Conservation (phyloP, 2,329 filamentous ascomycete species). For the Apiospora aurea region DNA sequence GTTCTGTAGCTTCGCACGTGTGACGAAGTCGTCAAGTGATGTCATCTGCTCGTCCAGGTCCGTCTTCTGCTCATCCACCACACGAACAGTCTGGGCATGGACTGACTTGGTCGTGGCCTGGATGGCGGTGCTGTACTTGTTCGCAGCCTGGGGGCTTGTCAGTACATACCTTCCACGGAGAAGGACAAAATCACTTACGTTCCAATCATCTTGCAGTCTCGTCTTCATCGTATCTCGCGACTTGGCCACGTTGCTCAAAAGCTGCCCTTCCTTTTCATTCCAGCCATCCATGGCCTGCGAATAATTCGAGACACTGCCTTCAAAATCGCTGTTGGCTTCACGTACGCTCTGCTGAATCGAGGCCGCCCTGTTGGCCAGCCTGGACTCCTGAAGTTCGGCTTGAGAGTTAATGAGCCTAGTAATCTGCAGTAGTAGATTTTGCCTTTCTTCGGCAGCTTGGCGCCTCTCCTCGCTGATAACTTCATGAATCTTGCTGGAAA, state of each 20-base stretch:
- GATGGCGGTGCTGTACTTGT: constrained; percentile 82
- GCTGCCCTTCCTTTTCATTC: constrained; percentile 71
- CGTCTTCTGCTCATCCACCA: constrained; percentile 87
- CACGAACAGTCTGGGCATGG: constrained; percentile 87
- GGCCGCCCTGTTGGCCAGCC: constrained; percentile 70
- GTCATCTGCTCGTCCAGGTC: constrained; percentile 90
- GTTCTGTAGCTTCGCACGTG: constrained; percentile 82
- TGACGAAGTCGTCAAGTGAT: constrained; percentile 89
- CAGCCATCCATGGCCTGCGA: constrained; percentile 76
- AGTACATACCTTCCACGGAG: constrained; percentile 32
- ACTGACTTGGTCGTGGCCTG: constrained; percentile 85
- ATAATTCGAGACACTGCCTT: constrained; percentile 71
- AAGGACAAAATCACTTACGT: constrained; percentile 64
- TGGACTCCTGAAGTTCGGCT: constrained; percentile 74
- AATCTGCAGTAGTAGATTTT: constrained; percentile 78
- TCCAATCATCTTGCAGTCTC: constrained; percentile 88
- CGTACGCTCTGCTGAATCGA: constrained; percentile 70
- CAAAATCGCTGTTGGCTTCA: constrained; percentile 69
- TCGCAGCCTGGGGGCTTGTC: constrained; percentile 63
- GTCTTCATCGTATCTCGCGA: constrained; percentile 81
- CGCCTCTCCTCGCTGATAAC: constrained; percentile 79
- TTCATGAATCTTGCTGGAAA: constrained; percentile 71
- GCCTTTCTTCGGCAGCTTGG: constrained; percentile 75
- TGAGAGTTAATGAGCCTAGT: constrained; percentile 77
- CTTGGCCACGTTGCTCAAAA: constrained; percentile 74